These are phyloP conservation scores for Fusarium musae DNA, from an alignment of 2,329 filamentous ascomycete species.

Conservation along the genomic window DNA sequence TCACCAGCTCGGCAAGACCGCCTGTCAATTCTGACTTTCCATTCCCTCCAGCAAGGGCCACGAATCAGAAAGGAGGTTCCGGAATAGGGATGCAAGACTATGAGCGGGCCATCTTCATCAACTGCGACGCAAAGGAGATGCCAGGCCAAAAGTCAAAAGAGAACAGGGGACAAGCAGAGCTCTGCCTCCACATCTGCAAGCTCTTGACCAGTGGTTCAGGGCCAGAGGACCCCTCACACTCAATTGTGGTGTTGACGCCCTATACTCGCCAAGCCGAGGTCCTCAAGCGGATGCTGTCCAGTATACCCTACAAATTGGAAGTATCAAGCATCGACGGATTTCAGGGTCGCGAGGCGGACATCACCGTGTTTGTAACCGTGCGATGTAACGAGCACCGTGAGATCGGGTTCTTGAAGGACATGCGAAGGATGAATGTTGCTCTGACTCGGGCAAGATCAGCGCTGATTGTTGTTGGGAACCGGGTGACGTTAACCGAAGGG, in stretches of 20 bases:
- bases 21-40: constrained; percentile 29
- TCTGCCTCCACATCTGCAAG: constrained; percentile 50
- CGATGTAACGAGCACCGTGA: constrained; percentile 53
- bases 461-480: constrained; percentile 48
- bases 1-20: constrained; percentile 36
- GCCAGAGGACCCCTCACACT: background rate
- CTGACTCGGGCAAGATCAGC: constrained; percentile 52
- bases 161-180: constrained; percentile 51
- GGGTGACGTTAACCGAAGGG: constrained; percentile 43
- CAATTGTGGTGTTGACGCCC: constrained; percentile 54
- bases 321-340: constrained; percentile 56
- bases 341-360: constrained; percentile 56
- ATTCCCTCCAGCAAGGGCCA: constrained; percentile 23
- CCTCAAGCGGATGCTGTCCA: constrained; percentile 40
- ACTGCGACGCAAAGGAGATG: constrained; percentile 51
- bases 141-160: constrained; percentile 52
- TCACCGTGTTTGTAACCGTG: constrained; percentile 56
- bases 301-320: constrained; percentile 43
- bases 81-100: background rate
- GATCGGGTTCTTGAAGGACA: constrained; percentile 55
- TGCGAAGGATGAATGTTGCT: constrained; percentile 55
- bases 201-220: constrained; percentile 34
- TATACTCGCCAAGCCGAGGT: constrained; percentile 52
- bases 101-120: constrained; percentile 47
- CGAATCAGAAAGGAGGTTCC: accelerated